Evolutionary conservation across 768 basidiomycete genomes (phyloP).

Genomic region (Scleroderma bovista): DNA sequence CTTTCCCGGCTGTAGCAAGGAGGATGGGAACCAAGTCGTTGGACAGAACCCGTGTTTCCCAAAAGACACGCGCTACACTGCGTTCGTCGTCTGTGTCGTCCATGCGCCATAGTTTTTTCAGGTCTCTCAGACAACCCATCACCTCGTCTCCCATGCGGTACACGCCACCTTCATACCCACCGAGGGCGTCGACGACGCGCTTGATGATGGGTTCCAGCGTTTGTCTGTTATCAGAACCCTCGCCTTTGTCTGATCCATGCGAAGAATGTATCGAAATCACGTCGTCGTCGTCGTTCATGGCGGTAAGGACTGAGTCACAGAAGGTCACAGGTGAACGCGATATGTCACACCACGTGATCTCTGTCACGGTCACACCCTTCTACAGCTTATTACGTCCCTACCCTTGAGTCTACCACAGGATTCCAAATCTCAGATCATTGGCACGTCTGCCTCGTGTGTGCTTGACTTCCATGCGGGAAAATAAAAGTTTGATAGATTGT

Average conservation of each 20-base stretch:
- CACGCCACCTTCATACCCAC: conserved; percentile 59
- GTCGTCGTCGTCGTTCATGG: conserved; percentile 26
- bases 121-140: conserved; percentile 82
- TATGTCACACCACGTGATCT: conserved; percentile 23
- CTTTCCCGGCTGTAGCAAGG: conserved; percentile 72
- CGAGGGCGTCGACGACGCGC: conserved; percentile 75
- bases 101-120: conserved; percentile 93
- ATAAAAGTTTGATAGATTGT: neutral
- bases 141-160: conserved; percentile 81
- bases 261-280: conserved; percentile 30
- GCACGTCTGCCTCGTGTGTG: too few species aligned
- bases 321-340: conserved; percentile 18
- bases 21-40: conserved; percentile 89
- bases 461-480: neutral
- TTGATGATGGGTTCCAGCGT: conserved; percentile 64
- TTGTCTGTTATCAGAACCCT: conserved; percentile 38
- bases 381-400: neutral
- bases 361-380: conserved; percentile 3
- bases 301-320: neutral
- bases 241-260: conserved; percentile 22
- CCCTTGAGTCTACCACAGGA: neutral
- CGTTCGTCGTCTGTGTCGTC: conserved; percentile 97
- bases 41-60: conserved; percentile 76
- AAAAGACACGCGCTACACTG: conserved; percentile 90
- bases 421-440: neutral